Evolutionary conservation across 768 basidiomycete species (phyloP).

Genomic region (Auriscalpium orientale): DNA sequence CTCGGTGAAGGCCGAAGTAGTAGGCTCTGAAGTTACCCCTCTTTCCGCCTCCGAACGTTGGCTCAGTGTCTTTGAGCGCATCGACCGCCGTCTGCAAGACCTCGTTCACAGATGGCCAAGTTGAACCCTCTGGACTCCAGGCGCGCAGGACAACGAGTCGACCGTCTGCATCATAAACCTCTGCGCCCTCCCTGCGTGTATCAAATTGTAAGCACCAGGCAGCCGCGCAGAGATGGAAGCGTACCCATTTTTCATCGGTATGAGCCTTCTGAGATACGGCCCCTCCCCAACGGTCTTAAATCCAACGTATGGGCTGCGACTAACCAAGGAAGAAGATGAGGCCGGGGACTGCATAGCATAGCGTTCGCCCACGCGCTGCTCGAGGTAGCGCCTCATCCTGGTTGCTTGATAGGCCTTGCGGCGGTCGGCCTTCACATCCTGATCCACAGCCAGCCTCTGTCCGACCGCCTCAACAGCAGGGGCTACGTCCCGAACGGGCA

Average conservation of each 20-base stretch:
- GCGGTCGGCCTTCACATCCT: neutral
- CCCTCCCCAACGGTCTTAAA: neutral
- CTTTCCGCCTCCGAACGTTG: neutral
- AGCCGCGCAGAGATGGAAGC: neutral
- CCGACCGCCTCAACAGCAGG: too few species aligned
- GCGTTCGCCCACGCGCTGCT: neutral
- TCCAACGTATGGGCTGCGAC: neutral
- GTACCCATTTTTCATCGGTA: neutral
- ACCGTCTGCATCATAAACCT: neutral
- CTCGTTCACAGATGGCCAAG: neutral
- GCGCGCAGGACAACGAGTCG: neutral
- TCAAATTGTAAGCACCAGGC: neutral
- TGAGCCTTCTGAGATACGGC: neutral
- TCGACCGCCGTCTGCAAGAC: neutral
- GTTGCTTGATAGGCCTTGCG: neutral
- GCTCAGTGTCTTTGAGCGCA: neutral
- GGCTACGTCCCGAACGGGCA: too few species aligned
- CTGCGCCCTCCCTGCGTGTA: neutral
- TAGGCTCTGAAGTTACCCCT: neutral
- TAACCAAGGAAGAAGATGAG: neutral
- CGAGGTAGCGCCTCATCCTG: neutral
- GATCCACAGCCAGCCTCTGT: neutral
- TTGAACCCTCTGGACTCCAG: neutral
- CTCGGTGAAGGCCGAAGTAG: neutral
- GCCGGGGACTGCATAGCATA: neutral